Conservation (phyloP, 208 protist genomes). For the Acanthamoeba lenticulata region DNA sequence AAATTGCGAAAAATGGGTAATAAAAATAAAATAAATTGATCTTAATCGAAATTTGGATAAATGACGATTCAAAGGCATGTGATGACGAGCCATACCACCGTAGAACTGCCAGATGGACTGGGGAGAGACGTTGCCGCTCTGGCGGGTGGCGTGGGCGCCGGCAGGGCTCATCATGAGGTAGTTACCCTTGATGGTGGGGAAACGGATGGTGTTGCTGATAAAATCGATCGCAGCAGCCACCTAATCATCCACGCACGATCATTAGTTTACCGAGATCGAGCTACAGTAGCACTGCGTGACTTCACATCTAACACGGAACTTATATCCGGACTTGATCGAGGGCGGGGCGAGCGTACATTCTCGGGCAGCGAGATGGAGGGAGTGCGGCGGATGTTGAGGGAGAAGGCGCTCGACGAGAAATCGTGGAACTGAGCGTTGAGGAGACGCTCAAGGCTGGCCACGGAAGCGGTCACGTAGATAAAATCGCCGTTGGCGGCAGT, state of each 20-base stretch:
- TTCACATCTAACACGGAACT: neutral
- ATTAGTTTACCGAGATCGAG: too few species aligned
- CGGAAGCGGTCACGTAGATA: neutral
- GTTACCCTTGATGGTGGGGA: neutral
- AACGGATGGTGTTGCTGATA: slow-evolving; percentile 49
- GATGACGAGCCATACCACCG: neutral
- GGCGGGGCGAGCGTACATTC: neutral
- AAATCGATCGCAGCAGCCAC: slow-evolving; percentile 39
- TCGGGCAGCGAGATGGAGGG: neutral
- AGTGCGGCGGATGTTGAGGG: neutral
- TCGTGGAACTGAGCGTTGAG: slow-evolving; percentile 19
- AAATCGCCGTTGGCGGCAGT: neutral
- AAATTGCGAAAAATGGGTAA: neutral
- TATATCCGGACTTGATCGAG: neutral
- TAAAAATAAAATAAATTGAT: too few species aligned
- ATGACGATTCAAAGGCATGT: too few species aligned
- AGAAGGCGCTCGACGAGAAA: neutral
- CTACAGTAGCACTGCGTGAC: neutral
- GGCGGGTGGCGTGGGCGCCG: neutral
- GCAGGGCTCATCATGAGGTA: neutral
- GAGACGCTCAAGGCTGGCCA: neutral
- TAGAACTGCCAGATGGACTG: slow-evolving; percentile 59
- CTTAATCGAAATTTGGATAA: too few species aligned
- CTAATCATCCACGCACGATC: neutral
- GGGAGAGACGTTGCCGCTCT: neutral